These are phyloP conservation scores for Triglochin maritima DNA, from an alignment of 106 monocot genomes.

Conservation along the genomic window DNA sequence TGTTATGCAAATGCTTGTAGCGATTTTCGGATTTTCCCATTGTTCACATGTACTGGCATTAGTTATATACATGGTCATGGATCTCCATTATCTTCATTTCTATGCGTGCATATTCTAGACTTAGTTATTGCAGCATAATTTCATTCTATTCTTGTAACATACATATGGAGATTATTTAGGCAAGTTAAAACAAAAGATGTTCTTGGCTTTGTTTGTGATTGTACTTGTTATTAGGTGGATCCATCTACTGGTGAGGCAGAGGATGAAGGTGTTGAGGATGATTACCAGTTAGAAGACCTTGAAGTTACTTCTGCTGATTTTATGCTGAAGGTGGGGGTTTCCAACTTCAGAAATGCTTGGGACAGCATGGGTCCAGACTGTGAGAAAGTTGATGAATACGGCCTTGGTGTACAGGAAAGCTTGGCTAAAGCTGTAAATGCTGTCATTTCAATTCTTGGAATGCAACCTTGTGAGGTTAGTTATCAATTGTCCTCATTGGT, in stretches of 20 bases:
- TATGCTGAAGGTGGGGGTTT: conserved; percentile 56
- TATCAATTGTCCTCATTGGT: neutral
- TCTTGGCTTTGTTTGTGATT: neutral
- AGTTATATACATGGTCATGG: too few species aligned
- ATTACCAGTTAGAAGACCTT: conserved; percentile 87
- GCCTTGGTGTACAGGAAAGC: conserved; percentile 66
- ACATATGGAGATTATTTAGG: neutral
- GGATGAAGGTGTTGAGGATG: conserved; percentile 88
- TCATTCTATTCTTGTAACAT: too few species aligned
- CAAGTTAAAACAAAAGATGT: neutral
- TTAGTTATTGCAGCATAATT: too few species aligned
- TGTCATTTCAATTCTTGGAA: conserved; percentile 75
- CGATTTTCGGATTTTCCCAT: too few species aligned
- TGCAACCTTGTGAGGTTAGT: conserved; percentile 88
- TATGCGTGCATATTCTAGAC: too few species aligned
- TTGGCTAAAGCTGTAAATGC: conserved; percentile 71
- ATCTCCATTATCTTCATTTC: too few species aligned
- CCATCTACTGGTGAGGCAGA: conserved; percentile 65
- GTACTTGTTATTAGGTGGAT: conserved; percentile 52
- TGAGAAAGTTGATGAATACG: conserved; percentile 78
- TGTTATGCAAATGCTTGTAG: too few species aligned
- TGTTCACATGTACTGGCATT: too few species aligned
- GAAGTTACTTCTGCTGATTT: conserved; percentile 73
- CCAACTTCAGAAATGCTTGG: conserved; percentile 93
- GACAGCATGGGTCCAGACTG: conserved; percentile 63